phyloP scores from a whole-genome alignment of 352 stramenopile genomes.

The Phytophthora niederhauseri region DNA sequence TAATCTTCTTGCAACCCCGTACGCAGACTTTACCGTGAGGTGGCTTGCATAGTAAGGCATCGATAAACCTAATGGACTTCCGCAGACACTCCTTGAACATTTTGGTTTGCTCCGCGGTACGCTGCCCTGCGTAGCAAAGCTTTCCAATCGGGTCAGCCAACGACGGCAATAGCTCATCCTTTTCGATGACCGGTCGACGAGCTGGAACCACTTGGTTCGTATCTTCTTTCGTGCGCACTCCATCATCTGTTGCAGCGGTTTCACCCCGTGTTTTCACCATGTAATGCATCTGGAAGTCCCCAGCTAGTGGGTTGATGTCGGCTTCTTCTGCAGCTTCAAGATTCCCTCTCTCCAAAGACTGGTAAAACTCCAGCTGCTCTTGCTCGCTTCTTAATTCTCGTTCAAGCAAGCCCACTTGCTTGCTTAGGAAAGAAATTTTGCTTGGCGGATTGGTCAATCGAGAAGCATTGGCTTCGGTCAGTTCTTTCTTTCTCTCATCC shows the following conservation, averaged over 20 bases:
- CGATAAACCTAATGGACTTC: slow-evolving; percentile 62
- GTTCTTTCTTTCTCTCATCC: slow-evolving; percentile 2
- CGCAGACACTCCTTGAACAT: slow-evolving; percentile 65
- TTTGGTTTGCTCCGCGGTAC: slow-evolving; percentile 42
- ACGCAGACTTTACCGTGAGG: slow-evolving; percentile 40
- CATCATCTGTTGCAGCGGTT: not conserved
- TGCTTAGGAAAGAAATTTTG: not conserved
- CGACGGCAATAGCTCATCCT: slow-evolving; percentile 1
- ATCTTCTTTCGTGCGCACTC: not conserved
- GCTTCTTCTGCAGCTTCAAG: slow-evolving; percentile 6
- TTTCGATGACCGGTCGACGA: not conserved
- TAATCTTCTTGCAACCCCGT: slow-evolving; percentile 50
- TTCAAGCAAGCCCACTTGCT: slow-evolving; percentile 11
- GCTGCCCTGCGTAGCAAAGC: slow-evolving; percentile 21
- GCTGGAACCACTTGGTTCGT: not conserved
- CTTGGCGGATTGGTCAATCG: not conserved
- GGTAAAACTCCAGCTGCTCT: slow-evolving; percentile 15
- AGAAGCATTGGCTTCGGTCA: slow-evolving; percentile 1
- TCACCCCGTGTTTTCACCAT: not conserved
- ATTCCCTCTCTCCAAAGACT: slow-evolving; percentile 8
- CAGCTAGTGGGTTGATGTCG: not conserved
- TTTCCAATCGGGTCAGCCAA: slow-evolving; percentile 6
- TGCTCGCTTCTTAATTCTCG: slow-evolving; percentile 15
- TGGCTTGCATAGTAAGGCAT: slow-evolving; percentile 57
- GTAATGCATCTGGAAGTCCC: slow-evolving; percentile 14